Base-by-base conservation (phyloP, 202 grass and related monocot genomes). In the Schoenoplectus tabernaemontani region DNA sequence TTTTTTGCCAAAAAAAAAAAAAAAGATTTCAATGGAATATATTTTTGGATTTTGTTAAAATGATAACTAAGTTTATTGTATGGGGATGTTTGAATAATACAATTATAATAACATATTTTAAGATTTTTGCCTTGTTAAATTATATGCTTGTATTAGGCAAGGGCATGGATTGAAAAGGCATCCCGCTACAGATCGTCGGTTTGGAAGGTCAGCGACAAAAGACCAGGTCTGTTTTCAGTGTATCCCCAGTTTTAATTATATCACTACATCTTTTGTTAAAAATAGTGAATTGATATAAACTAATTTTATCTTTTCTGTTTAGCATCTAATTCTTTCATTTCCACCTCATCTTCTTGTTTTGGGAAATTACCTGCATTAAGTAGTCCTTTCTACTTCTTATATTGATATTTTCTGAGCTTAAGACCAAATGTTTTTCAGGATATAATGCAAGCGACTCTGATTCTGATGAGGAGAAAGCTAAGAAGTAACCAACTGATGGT, bases 201-300 rank as follows among this genome's bases (percentile, higher is more conserved):
- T 58, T 99, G 96, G 92, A 99, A 93, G 85, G 90, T 99, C 75
- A 82, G 96, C 85, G 20, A 87, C 81, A 99, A 96, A 82, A 85
- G 87, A 38, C 96, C 96, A 91, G 96, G 96, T 99, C 39, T 78
- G 79, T 76, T 66, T 56, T 20, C 12, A 77, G 30, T 57, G 16
- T 26, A 24, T n/a, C 77, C 20, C 77, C 22, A 23, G 19, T 64
- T 64, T 28, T 1, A 47, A 3, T 7, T 46, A 11, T 50, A 48
- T 72, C 22, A n/a, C 10, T 48, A 7, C 46, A 67, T 22, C 37
- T 67, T 53, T 53, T 32, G 10, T 74, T 51, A 51, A 73, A 43
- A 54, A 54, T 54, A 75, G 7, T 56, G 28, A 74, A 74, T 74
- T 74, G 64, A 15, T 36, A 15, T 53, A 16, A 75, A 54, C 47